Base-by-base conservation (phyloP, 441 rosid species). In the Theobroma grandiflorum region DNA sequence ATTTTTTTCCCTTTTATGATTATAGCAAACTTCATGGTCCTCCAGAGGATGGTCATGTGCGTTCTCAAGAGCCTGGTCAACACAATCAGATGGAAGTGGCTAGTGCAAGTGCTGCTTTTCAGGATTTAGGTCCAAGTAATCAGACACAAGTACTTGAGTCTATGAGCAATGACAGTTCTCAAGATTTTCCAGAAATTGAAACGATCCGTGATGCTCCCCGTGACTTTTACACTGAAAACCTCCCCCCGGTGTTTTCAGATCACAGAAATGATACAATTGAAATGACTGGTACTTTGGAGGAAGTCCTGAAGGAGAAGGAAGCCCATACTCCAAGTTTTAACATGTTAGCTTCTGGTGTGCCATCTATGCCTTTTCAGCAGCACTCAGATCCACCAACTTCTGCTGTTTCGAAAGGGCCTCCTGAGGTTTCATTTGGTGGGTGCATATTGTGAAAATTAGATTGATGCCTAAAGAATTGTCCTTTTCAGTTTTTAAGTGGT, bases 131-230 rank as follows among this genome's bases (percentile, higher is more conserved):
- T 80, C 80, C 81, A 68, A 76, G 79, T 68, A 79, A 79, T 70
- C 71, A 67, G 79, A 78, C 82, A 61, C 86, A 85, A 80, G 16
- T 59, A 53, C 81, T 42, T 38, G 68, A n/a, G 67, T 38, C 72
- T 12, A 74, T 58, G 38, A 80, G 75, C 63, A 72, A 70, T 20
- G 82, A 75, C 4, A 62, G 20, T 82, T 86, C 87, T 52, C 82
- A 68, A 79, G 78, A 64, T 82, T 22, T 84, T 78, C 96, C 91
- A 1, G 91, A 86, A 66, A 66, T 85, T 75, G 98, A 91, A 88
- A 82, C 74, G 57, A 68, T 82, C 86, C 93, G 97, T 71, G 94
- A 90, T 74, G 81, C 87, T 43, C 64, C 35, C 5, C 82, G 42
- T 47, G 89, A 76, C 75, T 73, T 83, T 42, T 75, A 82, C 80